Evolutionary conservation across 495 filamentous ascomycete genomes (phyloP), one percentile per base, ranked within the genome.

Genomic region (Friedmanniomyces simplex): DNA sequence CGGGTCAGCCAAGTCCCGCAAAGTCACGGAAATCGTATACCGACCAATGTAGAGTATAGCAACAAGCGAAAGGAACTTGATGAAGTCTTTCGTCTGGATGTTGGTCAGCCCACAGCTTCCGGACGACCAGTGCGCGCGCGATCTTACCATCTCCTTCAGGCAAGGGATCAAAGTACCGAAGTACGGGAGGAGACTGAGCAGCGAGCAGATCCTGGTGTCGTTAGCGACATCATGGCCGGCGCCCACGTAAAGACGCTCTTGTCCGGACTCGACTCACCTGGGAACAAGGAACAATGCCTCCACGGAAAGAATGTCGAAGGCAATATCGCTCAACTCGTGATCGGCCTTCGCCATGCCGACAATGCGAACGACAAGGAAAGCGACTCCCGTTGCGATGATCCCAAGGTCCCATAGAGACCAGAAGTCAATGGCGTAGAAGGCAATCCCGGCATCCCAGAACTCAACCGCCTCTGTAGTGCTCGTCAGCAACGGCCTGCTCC

Each of bases 271-370:
- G 5, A 20, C 67, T 64, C 70, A 76, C 74, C 89, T 79, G 28
- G 91, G 91, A 30, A 96, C 86, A 64, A 97, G 80, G 64, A 97
- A 89, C 16, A 97, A 73, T 5, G 90, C 91, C 72, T 95, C 89
- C 32, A 96, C 73, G 0, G 88, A 86, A 11, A 97, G 73, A 52
- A 96, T 83, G 66, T 97, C 89, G 65, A 96, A 96, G 28, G 87
- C 82, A 0, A 83, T 73, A 58, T 93, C 84, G 43, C 85, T 86
- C 18, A 91, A 81, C 7, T 72, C 69, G 41, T 73, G 68, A 58
- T 82, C 81, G 12, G 79, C 65, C 42, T 80, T 79, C 37, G 72
- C 71, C n/a, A 96, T 65, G 2, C 91, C 91, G 55, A 91, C 74
- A 20, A 84, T 79, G 54, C 86, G 86, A 89, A 13, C 67, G 25